Percentiles rank a stretch among this genome's conserved stretches.
Evolutionary conservation across 805 yeast species (phyloP).

Genomic region (Starmerella sirachaensis): DNA sequence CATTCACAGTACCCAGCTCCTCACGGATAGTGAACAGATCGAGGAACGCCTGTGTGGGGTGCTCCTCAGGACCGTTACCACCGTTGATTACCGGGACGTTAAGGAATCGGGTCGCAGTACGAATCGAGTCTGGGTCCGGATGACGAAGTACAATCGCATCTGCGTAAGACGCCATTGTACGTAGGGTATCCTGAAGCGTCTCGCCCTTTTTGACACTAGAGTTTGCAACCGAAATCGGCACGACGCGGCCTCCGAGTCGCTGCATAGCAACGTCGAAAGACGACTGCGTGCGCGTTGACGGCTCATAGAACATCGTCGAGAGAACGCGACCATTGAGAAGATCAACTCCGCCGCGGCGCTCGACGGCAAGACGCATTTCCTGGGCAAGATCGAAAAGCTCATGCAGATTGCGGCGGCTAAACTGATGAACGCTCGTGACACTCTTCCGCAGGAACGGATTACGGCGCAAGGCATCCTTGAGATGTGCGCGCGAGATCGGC

Average conservation of each 20-base stretch:
- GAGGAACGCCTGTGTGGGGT: slow-evolving; percentile 96
- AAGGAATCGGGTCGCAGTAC: slow-evolving; percentile 88
- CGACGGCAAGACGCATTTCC: slow-evolving; percentile 93
- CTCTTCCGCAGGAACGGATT: slow-evolving; percentile 87
- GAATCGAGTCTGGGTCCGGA: slow-evolving; percentile 84
- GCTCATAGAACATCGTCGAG: slow-evolving; percentile 95
- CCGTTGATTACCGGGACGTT: slow-evolving; percentile 96
- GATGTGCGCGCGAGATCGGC: slow-evolving; percentile 48
- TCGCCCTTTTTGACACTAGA: slow-evolving; percentile 99
- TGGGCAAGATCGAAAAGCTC: slow-evolving; percentile 92
- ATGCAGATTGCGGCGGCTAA: slow-evolving; percentile 80
- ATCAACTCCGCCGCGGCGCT: slow-evolving; percentile 89
- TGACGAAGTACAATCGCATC: slow-evolving; percentile 97
- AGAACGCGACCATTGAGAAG: slow-evolving; percentile 79
- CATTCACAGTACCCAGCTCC: slow-evolving; percentile 96
- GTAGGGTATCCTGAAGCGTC: slow-evolving; percentile 89
- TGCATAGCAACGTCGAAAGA: slow-evolving; percentile 99
- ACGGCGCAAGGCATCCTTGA: slow-evolving; percentile 66
- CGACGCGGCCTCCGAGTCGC: slow-evolving; percentile 95
- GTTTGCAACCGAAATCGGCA: slow-evolving; percentile 68
- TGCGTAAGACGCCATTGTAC: slow-evolving; percentile 88
- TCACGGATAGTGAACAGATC: slow-evolving; percentile 97
- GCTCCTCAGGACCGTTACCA: slow-evolving; percentile 96
- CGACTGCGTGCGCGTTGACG: slow-evolving; percentile 92
- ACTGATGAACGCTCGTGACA: slow-evolving; percentile 76